A percentile compares a stretch with the other conserved stretches of the same genome.
Evolutionary conservation across 2,329 filamentous ascomycete genomes (phyloP).

Genomic region (Orbilia blumenaviensis): DNA sequence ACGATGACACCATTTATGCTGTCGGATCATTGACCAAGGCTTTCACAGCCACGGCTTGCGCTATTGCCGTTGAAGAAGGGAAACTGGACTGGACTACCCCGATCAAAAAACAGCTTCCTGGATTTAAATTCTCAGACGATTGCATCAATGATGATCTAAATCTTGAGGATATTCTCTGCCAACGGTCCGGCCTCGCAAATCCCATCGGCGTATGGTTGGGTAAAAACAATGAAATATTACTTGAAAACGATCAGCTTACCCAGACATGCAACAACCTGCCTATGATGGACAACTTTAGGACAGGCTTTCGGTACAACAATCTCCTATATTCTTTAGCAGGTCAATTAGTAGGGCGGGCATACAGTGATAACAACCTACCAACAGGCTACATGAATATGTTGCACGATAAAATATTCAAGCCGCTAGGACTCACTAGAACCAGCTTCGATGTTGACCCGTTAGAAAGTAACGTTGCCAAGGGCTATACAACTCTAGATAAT

Average conservation of each 20-base stretch:
- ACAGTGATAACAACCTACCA: neutral
- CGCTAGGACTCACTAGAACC: too few relatives aligned
- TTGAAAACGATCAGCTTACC: neutral
- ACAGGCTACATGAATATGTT: too few relatives aligned
- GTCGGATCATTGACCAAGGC: constrained; percentile 4
- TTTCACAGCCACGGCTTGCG: neutral
- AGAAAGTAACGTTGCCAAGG: too few relatives aligned
- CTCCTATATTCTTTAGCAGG: neutral
- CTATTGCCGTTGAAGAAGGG: neutral
- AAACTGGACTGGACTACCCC: neutral
- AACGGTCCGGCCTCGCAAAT: neutral
- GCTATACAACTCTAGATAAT: too few relatives aligned
- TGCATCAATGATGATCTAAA: neutral
- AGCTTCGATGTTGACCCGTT: too few relatives aligned
- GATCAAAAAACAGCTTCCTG: neutral
- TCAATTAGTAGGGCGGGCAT: neutral
- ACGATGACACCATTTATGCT: constrained; percentile 1
- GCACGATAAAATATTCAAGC: too few relatives aligned
- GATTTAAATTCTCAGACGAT: neutral
- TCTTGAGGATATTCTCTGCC: neutral
- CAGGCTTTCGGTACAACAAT: constrained; percentile 1
- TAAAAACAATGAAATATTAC: constrained; percentile 1
- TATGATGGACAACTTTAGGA: neutral
- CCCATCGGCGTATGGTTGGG: constrained; percentile 9
- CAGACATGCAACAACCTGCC: neutral